Percentiles rank a stretch among this genome's conserved stretches.
Conservation (phyloP, 2,329 filamentous ascomycete genomes). For the Periconia sp. region DNA sequence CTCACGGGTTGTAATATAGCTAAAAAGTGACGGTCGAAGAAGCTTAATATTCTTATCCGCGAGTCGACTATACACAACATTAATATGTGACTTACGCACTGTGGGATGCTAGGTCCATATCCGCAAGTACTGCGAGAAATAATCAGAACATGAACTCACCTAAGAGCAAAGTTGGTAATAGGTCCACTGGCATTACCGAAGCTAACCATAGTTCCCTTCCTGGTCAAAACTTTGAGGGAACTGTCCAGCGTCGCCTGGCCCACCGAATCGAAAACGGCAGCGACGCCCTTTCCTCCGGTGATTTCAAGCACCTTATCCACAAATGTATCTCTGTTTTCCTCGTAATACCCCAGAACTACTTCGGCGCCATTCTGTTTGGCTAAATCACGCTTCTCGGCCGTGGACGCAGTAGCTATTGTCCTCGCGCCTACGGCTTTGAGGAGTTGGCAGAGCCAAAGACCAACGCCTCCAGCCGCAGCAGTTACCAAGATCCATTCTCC, state of each 20-base stretch:
- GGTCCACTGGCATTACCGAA: constrained; percentile 83
- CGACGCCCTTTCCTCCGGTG: constrained; percentile 71
- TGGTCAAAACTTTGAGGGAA: constrained; percentile 70
- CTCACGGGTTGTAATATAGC: constrained; percentile 60
- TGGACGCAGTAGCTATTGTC: constrained; percentile 78
- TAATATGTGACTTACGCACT: not conserved
- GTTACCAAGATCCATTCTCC: constrained; percentile 84
- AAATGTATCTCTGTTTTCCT: constrained; percentile 50
- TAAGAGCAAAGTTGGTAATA: constrained; percentile 68
- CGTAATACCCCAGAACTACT: constrained; percentile 69
- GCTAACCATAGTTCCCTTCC: constrained; percentile 75
- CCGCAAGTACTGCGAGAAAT: not conserved
- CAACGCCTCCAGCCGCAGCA: constrained; percentile 80
- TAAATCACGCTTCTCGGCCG: constrained; percentile 69
- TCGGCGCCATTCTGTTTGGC: constrained; percentile 72
- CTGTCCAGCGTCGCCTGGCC: constrained; percentile 83
- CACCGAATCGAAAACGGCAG: constrained; percentile 82
- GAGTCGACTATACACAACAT: constrained; percentile 49
- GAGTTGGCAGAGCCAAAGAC: constrained; percentile 71
- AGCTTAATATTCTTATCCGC: constrained; percentile 76
- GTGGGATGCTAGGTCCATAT: not conserved
- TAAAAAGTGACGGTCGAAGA: constrained; percentile 71
- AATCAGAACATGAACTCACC: constrained; percentile 51
- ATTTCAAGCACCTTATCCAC: constrained; percentile 62
- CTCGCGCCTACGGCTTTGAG: constrained; percentile 71